Evolutionary conservation across 805 yeast genomes (phyloP).

Genomic region (Jamesozyma rosinii): DNA sequence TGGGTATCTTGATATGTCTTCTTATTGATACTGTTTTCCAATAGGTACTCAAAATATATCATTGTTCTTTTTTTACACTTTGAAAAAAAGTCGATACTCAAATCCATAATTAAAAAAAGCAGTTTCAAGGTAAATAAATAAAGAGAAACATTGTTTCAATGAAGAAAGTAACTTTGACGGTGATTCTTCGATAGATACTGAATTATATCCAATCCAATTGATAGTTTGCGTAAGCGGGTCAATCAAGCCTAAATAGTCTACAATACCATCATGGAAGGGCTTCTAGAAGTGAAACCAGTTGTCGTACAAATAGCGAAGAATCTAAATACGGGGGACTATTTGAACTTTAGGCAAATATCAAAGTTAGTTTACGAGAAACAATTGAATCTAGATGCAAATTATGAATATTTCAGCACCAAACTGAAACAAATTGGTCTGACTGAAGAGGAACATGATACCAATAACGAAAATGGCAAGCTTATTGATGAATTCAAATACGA

Average conservation of each 20-base stretch:
- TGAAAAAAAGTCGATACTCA: too few species aligned
- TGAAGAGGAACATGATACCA: constrained; percentile 3
- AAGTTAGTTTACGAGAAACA: constrained; percentile 15
- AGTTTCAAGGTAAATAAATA: too few species aligned
- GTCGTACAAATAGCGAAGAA: constrained; percentile 18
- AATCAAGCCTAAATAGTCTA: too few species aligned
- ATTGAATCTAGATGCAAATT: constrained; percentile 12
- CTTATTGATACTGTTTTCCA: background rate
- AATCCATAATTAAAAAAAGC: too few species aligned
- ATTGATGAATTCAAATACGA: constrained; percentile 3
- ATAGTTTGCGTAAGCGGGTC: too few species aligned
- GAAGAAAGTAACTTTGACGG: too few species aligned
- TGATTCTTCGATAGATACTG: too few species aligned
- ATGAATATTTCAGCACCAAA: constrained; percentile 13
- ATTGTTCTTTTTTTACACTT: too few species aligned
- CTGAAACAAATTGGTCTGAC: constrained; percentile 17
- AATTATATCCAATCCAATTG: too few species aligned
- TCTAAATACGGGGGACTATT: constrained; percentile 20
- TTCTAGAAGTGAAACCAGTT: constrained; percentile 20
- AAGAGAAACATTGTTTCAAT: too few species aligned
- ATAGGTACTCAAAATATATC: background rate
- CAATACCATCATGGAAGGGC: constrained; percentile 23
- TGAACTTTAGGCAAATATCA: constrained; percentile 18
- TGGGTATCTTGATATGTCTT: background rate
- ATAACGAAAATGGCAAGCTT: constrained; percentile 1